Evolutionary conservation across 73 alveolate genomes (phyloP).

Genomic region (Tetrahymena thermophila): DNA sequence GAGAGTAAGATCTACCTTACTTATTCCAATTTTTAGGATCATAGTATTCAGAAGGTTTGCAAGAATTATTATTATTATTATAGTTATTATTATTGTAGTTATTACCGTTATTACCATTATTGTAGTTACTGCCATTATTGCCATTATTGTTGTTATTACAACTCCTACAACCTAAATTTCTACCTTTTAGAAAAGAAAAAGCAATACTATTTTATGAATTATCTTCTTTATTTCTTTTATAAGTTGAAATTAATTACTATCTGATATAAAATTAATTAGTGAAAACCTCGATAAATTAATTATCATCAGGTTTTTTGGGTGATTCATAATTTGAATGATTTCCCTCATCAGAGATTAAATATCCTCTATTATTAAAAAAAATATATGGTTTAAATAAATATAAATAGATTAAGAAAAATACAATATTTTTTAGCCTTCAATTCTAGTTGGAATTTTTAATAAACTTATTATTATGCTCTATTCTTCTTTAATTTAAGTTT

Average conservation of each 20-base stretch:
- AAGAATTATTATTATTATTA: neutral
- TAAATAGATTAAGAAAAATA: neutral
- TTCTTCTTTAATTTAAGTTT: neutral
- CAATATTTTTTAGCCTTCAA: neutral
- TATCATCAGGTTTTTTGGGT: neutral
- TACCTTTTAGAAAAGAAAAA: neutral
- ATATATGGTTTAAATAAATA: neutral
- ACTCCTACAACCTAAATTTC: neutral
- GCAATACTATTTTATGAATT: too few relatives aligned
- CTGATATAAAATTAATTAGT: too few relatives aligned
- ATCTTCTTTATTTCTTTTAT: neutral
- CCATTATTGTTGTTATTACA: too few relatives aligned
- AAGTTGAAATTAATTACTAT: neutral
- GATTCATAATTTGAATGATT: neutral
- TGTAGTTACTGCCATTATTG: too few relatives aligned
- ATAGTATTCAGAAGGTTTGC: neutral
- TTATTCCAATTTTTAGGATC: neutral
- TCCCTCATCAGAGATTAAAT: neutral
- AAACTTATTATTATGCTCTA: neutral
- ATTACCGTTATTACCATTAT: too few relatives aligned
- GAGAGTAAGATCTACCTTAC: neutral
- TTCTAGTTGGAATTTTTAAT: neutral
- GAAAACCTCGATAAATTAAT: neutral
- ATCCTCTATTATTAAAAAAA: neutral
- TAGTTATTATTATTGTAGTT: too few relatives aligned